Percentiles rank a stretch among this genome's conserved stretches.
Evolutionary conservation across 495 filamentous ascomycete species (phyloP).

Genomic region (Penicillium cinerascens): DNA sequence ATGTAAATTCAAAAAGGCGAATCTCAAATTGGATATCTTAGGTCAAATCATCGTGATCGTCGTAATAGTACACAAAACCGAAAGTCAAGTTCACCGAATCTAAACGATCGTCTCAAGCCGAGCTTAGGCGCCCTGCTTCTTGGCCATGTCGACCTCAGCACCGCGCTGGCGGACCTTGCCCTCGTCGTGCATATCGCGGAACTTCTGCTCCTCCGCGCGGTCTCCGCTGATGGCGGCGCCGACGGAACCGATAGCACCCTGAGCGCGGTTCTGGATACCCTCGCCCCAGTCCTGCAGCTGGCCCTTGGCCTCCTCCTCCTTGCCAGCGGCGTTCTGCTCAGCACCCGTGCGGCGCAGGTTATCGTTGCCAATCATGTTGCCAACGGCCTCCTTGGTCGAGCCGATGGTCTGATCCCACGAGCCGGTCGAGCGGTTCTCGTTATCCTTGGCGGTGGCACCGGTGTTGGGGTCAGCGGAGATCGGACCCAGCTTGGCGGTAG

Average conservation of each 20-base stretch:
- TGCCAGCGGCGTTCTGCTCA: constrained; percentile 75
- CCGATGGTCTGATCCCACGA: constrained; percentile 85
- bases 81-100: neutral
- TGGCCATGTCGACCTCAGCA: constrained; percentile 77
- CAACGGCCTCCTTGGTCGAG: constrained; percentile 77
- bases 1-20: neutral
- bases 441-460: constrained; percentile 68
- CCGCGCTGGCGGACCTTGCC: constrained; percentile 86
- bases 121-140: constrained; percentile 46
- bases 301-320: constrained; percentile 77
- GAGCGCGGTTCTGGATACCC: constrained; percentile 68
- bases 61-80: constrained; percentile 8
- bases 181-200: constrained; percentile 67
- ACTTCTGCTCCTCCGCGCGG: constrained; percentile 54
- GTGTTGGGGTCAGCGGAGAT: constrained; percentile 59
- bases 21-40: constrained; percentile 23
- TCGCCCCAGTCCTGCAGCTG: constrained; percentile 73
- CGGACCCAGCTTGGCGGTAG: constrained; percentile 66
- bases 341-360: constrained; percentile 67
- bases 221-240: constrained; percentile 73
- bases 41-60: constrained; percentile 10
- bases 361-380: constrained; percentile 71
- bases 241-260: constrained; percentile 66
- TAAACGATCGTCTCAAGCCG: neutral
- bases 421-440: constrained; percentile 67